These are phyloP conservation scores for Aquanectria penicillioides DNA, from an alignment of 2,329 filamentous ascomycete genomes.

Conservation along the genomic window DNA sequence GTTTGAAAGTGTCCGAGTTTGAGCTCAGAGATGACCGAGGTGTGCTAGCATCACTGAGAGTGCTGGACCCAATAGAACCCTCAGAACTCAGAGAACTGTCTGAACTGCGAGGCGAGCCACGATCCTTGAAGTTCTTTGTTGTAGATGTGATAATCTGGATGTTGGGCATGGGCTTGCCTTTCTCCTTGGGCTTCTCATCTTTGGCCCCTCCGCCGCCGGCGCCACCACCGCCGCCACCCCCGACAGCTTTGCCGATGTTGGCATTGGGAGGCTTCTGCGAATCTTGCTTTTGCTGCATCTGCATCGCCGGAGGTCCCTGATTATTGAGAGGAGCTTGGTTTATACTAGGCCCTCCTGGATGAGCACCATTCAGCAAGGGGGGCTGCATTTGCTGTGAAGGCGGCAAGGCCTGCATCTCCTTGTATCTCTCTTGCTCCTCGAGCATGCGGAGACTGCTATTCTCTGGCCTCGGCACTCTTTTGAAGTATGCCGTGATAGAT, in stretches of 20 bases:
- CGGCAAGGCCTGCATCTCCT: background rate
- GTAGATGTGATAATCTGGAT: no score
- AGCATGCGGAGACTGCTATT: constrained; percentile 45
- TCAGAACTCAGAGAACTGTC: constrained; percentile 26
- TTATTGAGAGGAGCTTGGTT: no score
- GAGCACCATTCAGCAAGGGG: no score
- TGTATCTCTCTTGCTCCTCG: constrained; percentile 30
- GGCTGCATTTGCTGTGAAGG: no score
- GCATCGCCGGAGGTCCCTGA: background rate
- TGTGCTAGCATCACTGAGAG: constrained; percentile 30
- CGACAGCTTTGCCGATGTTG: no score
- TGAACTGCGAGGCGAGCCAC: constrained; percentile 21
- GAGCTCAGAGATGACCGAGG: constrained; percentile 32
- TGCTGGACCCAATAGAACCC: no score
- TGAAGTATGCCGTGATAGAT: constrained; percentile 59
- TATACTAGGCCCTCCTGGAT: no score
- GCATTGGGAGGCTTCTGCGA: background rate
- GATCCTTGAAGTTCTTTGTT: background rate
- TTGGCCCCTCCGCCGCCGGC: background rate
- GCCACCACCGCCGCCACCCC: no score
- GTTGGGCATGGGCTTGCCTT: no score
- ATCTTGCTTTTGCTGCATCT: constrained; percentile 2
- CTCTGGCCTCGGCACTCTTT: constrained; percentile 48
- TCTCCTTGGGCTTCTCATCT: background rate
- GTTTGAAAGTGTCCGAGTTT: constrained; percentile 18